Percentiles rank a stretch among this genome's conserved stretches.
Evolutionary conservation across 805 yeast species (phyloP).

Genomic region (Metschnikowia bowlesiae): DNA sequence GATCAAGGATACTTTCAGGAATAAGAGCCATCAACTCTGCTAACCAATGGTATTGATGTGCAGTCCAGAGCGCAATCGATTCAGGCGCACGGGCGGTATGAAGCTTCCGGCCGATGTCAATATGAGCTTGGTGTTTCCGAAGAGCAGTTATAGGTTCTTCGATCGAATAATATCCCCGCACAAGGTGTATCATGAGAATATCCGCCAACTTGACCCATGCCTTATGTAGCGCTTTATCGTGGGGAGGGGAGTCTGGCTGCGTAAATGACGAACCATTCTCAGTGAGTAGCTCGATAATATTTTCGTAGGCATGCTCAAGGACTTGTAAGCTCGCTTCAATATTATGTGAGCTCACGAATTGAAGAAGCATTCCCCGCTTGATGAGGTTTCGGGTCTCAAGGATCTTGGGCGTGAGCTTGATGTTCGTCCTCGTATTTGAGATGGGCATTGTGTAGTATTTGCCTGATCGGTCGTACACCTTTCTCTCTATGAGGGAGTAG

Average conservation of each 20-base stretch:
- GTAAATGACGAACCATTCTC: slow-evolving; percentile 12
- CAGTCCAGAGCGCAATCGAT: slow-evolving; percentile 44
- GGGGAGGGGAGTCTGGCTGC: slow-evolving; percentile 17
- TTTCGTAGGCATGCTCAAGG: slow-evolving; percentile 34
- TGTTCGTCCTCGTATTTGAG: slow-evolving; percentile 21
- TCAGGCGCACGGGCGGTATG: background rate
- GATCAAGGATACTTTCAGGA: slow-evolving; percentile 37
- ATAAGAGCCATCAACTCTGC: slow-evolving; percentile 52
- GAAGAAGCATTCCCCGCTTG: slow-evolving; percentile 33
- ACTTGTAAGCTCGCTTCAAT: slow-evolving; percentile 26
- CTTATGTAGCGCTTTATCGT: slow-evolving; percentile 26
- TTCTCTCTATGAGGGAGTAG: slow-evolving; percentile 28
- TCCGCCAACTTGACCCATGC: slow-evolving; percentile 52
- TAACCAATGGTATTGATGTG: slow-evolving; percentile 61
- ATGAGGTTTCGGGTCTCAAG: slow-evolving; percentile 36
- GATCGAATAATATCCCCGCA: slow-evolving; percentile 53
- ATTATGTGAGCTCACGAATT: slow-evolving; percentile 30
- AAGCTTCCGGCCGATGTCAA: slow-evolving; percentile 36
- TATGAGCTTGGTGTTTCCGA: slow-evolving; percentile 61
- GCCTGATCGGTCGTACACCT: slow-evolving; percentile 29
- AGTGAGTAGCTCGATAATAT: slow-evolving; percentile 23
- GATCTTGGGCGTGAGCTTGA: slow-evolving; percentile 33
- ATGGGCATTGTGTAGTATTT: slow-evolving; percentile 37
- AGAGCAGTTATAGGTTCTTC: slow-evolving; percentile 58
- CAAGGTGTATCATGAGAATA: slow-evolving; percentile 56